Base-by-base conservation (phyloP, 2,329 filamentous ascomycete species). In the Arthrobotrys pseudoclavata region DNA sequence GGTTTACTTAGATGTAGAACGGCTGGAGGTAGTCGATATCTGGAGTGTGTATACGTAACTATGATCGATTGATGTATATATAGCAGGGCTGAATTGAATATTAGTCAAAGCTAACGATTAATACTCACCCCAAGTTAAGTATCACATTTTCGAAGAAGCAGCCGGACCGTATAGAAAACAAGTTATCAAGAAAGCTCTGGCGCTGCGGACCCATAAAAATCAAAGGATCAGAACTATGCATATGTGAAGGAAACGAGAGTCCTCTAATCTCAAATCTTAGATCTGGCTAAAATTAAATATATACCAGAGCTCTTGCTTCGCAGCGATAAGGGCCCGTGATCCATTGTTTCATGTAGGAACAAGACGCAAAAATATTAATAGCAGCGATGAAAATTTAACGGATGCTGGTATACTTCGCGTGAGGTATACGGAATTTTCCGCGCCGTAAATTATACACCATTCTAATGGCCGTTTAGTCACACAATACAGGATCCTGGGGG, bases 1-100 rank as follows among this genome's bases (percentile, higher is more conserved):
- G 86, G 12, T 79, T 81, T 64, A 26, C 26, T 10, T 82, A 79
- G 47, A 45, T 52, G 20, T 15, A 5, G 22, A 9, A 26, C 20
- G 20, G 18, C 4, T 45, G 42, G n/a, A 47, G n/a, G 29, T 31
- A 7, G 29, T 7, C 7, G 12, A n/a, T 40, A 12, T n/a, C 10
- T 40, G 37, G 3, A 15, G 37, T 15, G 37, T 15, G 37, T 40
- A 40, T 13, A 40, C 13, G 12, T 40, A 40, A n/a, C 37, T 45
- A 45, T 5, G 18, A 45, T 45, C 6, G 15, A 45, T 45, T 20
- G 3, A 45, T n/a, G n/a, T n/a, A n/a, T n/a, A n/a, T n/a, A n/a
- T 18, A 45, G 42, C 15, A 3, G 18, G 37, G 37, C 37, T 15
- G 24, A 31, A 22, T 31, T 10, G 29, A 22, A 26, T 45, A 22